Base-by-base conservation (phyloP, 2,329 filamentous ascomycete genomes). In the Diaporthe caulivora region DNA sequence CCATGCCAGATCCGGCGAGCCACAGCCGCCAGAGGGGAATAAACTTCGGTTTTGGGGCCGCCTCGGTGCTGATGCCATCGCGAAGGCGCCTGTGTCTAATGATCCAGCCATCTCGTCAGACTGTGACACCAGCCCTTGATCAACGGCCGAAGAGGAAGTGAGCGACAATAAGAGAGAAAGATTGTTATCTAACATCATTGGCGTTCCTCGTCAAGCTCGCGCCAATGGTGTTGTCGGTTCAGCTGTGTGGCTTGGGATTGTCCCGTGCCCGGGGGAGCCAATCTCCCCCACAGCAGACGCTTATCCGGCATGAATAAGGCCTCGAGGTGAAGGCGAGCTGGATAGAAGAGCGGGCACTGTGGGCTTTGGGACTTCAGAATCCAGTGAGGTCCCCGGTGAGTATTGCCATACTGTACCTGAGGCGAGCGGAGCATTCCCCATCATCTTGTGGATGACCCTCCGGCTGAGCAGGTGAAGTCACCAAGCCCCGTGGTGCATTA, bases 1-100 rank as follows among this genome's bases (percentile, higher is more conserved):
- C 37, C 54, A 55, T 60, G 72, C 40, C 37, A 64, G 49, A 65
- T 65, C 49, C 70, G 57, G 47, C 70, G 51, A 26, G 65, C 54
- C 55, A 37, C 70, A 68, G 72, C 47, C 37, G 72, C 72, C 57
- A 60, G 37, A 40, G 44, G 15, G 31, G 24, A 57, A 57, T 69
- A 67, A 67, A 26, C 62, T 67, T 29, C 62, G 26, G 29, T 29
- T 40, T 62, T 31, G n/a, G 17, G 26, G 26, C 58, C n/a, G 58
- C 57, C n/a, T 44, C 44, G 10, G 42, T 44, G 62, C 51, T 24
- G 29, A 51, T 65, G 31, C 47, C n/a, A 18, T 51, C n/a, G 44
- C n/a, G 62, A 65, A n/a, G 34, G 55, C 21, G 44, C 29, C 29
- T n/a, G n/a, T 21, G 47, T 37, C 47, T n/a, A 51, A 60, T 70